These are phyloP conservation scores for Monosporascus cannonballus DNA, from an alignment of 2,329 filamentous ascomycete genomes.

Conservation along the genomic window DNA sequence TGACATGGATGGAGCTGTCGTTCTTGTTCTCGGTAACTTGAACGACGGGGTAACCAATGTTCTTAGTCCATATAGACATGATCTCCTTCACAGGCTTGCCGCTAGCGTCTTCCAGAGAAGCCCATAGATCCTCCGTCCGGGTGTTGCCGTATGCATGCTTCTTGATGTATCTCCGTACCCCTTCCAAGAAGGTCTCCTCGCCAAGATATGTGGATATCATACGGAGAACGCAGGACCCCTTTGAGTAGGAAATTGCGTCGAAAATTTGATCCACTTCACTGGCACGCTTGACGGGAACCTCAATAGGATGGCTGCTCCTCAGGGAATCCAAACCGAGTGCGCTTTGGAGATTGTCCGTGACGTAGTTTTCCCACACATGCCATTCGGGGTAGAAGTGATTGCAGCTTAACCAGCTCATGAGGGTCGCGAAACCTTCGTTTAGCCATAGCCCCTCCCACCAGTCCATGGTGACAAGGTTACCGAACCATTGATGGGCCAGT, in stretches of 20 bases:
- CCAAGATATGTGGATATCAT: conserved; percentile 97
- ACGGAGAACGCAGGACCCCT: conserved; percentile 89
- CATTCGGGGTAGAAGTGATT: conserved; percentile 95
- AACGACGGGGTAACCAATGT: conserved; percentile 88
- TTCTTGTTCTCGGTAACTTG: conserved; percentile 72
- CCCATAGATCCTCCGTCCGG: conserved; percentile 84
- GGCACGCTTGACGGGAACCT: conserved; percentile 90
- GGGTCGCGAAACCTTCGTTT: conserved; percentile 87
- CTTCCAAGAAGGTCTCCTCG: conserved; percentile 88
- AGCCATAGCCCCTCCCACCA: conserved; percentile 98
- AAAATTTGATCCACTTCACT: conserved; percentile 99
- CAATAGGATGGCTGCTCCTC: conserved; percentile 91
- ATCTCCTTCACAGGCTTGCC: conserved; percentile 86
- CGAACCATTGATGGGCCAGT: conserved; percentile 96
- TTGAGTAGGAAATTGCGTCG: conserved; percentile 94
- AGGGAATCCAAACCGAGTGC: conserved; percentile 84
- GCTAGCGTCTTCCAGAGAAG: conserved; percentile 77
- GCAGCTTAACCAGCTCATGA: conserved; percentile 78
- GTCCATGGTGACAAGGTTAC: conserved; percentile 95
- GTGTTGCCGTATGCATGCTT: conserved; percentile 98
- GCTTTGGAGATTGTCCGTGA: conserved; percentile 85
- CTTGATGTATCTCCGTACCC: conserved; percentile 84
- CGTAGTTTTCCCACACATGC: conserved; percentile 96
- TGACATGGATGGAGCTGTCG: conserved; percentile 71
- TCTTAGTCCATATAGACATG: conserved; percentile 96